Evolutionary conservation across 768 basidiomycete species (phyloP).

Genomic region (Leccinum imitatum): DNA sequence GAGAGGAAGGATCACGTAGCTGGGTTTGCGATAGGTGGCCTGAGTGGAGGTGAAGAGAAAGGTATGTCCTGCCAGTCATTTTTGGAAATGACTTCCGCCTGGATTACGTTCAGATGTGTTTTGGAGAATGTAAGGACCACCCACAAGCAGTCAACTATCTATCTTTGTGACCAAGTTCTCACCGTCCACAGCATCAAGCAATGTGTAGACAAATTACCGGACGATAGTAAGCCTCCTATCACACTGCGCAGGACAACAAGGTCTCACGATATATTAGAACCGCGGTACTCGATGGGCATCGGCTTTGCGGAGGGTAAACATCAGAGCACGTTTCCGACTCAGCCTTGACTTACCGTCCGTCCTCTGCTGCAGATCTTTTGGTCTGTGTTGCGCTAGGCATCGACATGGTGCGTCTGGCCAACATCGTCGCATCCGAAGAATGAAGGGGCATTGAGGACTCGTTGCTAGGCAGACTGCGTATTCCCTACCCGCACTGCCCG

Average conservation of each 20-base stretch:
- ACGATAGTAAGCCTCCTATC: slow-evolving; percentile 56
- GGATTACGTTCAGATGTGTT: slow-evolving; percentile 58
- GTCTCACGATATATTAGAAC: slow-evolving; percentile 47
- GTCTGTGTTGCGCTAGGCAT: slow-evolving; percentile 91
- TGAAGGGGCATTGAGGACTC: background rate
- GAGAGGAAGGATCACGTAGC: slow-evolving; percentile 70
- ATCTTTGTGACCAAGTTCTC: slow-evolving; percentile 6
- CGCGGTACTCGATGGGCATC: slow-evolving; percentile 90
- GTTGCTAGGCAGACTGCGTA: slow-evolving; percentile 79
- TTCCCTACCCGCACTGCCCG: slow-evolving; percentile 91
- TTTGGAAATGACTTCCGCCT: slow-evolving; percentile 7
- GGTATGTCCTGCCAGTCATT: slow-evolving; percentile 41
- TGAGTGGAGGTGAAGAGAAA: slow-evolving; percentile 92
- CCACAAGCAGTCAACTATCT: background rate
- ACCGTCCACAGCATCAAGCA: slow-evolving; percentile 63
- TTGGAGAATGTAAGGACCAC: slow-evolving; percentile 70
- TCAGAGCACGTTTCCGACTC: background rate
- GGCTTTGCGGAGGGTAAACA: slow-evolving; percentile 84
- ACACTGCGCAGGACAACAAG: background rate
- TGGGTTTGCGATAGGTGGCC: slow-evolving; percentile 89
- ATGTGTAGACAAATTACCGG: slow-evolving; percentile 75
- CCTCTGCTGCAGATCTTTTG: slow-evolving; percentile 59
- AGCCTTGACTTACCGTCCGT: background rate
- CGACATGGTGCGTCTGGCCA: slow-evolving; percentile 66
- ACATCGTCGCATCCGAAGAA: background rate